These are phyloP conservation scores for Leucocoprinus sp. DNA, from an alignment of 768 basidiomycete genomes.

Conservation along the genomic window DNA sequence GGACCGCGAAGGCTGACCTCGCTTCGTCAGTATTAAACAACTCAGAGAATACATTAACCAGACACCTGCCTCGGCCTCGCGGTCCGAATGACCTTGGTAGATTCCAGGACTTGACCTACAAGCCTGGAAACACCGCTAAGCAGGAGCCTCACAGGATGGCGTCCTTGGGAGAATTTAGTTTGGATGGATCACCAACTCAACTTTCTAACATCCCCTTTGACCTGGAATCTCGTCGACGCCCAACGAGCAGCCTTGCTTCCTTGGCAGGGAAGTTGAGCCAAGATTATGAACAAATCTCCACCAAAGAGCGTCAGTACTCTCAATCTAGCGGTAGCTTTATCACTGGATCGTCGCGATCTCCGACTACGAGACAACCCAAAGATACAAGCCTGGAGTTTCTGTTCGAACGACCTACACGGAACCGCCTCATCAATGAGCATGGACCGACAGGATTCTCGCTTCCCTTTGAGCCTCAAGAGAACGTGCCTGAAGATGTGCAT, in stretches of 20 bases:
- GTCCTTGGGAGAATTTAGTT: conserved; percentile 3
- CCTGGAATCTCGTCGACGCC: conserved; percentile 22
- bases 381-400: conserved; percentile 29
- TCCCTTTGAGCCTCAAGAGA: conserved; percentile 12
- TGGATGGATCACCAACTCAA: conserved; percentile 17
- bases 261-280: conserved; percentile 43
- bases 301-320: conserved; percentile 25
- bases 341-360: conserved; percentile 13
- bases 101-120: conserved; percentile 70
- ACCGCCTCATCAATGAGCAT: conserved; percentile 19
- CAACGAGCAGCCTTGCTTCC: conserved; percentile 39
- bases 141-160: conserved; percentile 5
- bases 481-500: conserved; percentile 42
- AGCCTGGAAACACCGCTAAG: conserved; percentile 25
- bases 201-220: conserved; percentile 27
- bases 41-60: conserved; percentile 24
- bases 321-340: conserved; percentile 13
- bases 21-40: conserved; percentile 12
- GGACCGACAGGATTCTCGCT: conserved; percentile 30
- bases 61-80: conserved; percentile 41
- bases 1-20: conserved; percentile 9
- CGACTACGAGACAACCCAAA: conserved; percentile 18
- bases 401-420: conserved; percentile 24
- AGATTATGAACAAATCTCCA: conserved; percentile 37
- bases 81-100: conserved; percentile 61